Evolutionary conservation across 306 rosid genomes (phyloP).

Genomic region (Luffa aegyptiaca): DNA sequence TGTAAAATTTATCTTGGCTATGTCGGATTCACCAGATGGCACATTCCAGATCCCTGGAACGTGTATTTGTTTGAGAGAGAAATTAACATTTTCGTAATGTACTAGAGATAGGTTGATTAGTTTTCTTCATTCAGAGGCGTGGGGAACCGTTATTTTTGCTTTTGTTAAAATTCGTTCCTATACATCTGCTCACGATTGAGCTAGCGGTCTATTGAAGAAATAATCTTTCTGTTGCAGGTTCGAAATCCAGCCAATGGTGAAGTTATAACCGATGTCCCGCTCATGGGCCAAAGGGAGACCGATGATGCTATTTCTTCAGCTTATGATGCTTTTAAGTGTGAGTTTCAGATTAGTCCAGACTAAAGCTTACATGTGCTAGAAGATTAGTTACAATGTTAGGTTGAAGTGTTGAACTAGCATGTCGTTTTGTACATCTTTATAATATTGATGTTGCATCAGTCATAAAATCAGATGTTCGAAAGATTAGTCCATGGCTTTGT

Average conservation of each 20-base stretch:
- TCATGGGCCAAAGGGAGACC: slow-evolving; percentile 85
- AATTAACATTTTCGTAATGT: neutral
- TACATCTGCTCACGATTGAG: neutral
- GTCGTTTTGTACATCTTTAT: neutral
- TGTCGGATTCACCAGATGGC: neutral
- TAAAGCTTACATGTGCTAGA: neutral
- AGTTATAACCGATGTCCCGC: slow-evolving; percentile 67
- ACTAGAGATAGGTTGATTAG: neutral
- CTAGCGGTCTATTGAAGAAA: neutral
- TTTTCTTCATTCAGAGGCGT: neutral
- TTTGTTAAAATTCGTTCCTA: neutral
- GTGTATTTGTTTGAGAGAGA: neutral
- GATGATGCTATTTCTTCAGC: slow-evolving; percentile 94
- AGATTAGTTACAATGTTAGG: neutral
- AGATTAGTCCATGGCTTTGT: neutral
- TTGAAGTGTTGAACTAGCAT: neutral
- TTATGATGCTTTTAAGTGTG: slow-evolving; percentile 54
- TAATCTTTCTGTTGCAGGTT: slow-evolving; percentile 39
- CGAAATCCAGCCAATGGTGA: slow-evolving; percentile 88
- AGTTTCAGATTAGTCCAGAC: slow-evolving; percentile 11
- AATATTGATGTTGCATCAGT: neutral
- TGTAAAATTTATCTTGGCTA: neutral
- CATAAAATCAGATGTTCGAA: too few relatives aligned
- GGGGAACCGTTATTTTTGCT: neutral
- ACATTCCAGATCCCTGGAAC: neutral